Base-by-base conservation (phyloP, 345 rosid species). In the Trapa bicornis region DNA sequence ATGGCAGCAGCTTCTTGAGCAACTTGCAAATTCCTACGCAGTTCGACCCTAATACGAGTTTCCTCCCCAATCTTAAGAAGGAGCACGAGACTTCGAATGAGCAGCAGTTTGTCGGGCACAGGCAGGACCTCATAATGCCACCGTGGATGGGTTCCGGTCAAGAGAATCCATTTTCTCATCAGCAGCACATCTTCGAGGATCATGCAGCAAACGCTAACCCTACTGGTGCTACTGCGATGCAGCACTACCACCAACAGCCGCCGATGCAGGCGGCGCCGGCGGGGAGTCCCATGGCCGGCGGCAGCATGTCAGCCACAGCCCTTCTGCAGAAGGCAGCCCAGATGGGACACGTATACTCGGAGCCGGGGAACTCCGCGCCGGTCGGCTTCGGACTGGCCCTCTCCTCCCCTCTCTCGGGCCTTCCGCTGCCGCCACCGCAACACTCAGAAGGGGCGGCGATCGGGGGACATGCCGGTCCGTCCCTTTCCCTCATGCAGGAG, bases 271-370 rank as follows among this genome's bases (percentile, higher is more conserved):
- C 29, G 29, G 29, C 29, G 29, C 29, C 29, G 29, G 29, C 29
- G 29, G 29, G 29, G 29, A 11, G 1, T 1, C 6, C 38, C 37
- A 35, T 35, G 0, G 9, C 38, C 37, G 62, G 15, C 2, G 62
- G 62, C 0, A 88, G 81, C 65, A 85, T 89, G 93, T 89, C 96
- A 77, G 96, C 96, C 29, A 89, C 96, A 65, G 96, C 93, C 71
- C 82, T 89, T 77, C 96, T 89, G 68, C 96, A 89, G 74, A 89
- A 84, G 65, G 96, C 96, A 38, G 85, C 96, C 42, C 92, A 87
- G 74, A 87, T 89, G 91, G 91, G 96, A 33, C 75, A 70, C 82
- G 79, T 62, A 45, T 69, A 63, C n/a, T 36, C 72, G 29, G 64
- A 52, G 54, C 70, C 76, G 80, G 79, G 74, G 77, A 76, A 42